Evolutionary conservation across 2,329 filamentous ascomycete species (phyloP).

Genomic region (Epichloe baconii): DNA sequence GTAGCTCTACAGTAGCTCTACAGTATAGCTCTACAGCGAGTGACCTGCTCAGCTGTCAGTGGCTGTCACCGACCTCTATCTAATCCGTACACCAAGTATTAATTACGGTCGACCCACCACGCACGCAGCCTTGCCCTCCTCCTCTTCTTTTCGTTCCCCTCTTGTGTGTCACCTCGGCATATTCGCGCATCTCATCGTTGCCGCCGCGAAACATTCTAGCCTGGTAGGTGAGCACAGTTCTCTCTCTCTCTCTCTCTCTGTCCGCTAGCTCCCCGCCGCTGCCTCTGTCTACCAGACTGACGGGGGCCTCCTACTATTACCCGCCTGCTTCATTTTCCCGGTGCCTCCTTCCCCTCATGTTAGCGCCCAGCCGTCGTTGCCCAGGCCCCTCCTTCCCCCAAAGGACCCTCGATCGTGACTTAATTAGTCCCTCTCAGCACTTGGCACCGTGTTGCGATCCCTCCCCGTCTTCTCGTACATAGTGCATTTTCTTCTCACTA

Average conservation of each 20-base stretch:
- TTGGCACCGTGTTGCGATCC: not conserved
- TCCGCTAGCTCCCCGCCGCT: not conserved
- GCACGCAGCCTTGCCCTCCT: not conserved
- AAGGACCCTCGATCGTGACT: not conserved
- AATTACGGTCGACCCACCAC: not conserved
- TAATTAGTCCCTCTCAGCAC: not conserved
- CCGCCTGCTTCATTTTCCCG: too few relatives aligned
- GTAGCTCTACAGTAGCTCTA: too few relatives aligned
- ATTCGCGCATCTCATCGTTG: not conserved
- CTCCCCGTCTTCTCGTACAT: not conserved
- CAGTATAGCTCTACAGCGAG: not conserved
- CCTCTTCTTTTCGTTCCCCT: not conserved
- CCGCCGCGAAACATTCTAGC: not conserved
- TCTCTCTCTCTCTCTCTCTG: not conserved
- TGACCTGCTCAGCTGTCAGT: conserved; percentile 1
- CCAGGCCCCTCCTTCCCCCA: not conserved
- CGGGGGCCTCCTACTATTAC: too few relatives aligned
- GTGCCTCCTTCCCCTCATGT: not conserved
- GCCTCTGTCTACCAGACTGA: not conserved
- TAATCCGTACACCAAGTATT: not conserved
- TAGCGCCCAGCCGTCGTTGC: not conserved
- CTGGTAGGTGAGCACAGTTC: not conserved
- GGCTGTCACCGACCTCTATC: not conserved
- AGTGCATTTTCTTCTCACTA: not conserved
- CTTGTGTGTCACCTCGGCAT: not conserved